Base-by-base conservation (phyloP, 2,329 filamentous ascomycete species). In the Pyricularia sp. region DNA sequence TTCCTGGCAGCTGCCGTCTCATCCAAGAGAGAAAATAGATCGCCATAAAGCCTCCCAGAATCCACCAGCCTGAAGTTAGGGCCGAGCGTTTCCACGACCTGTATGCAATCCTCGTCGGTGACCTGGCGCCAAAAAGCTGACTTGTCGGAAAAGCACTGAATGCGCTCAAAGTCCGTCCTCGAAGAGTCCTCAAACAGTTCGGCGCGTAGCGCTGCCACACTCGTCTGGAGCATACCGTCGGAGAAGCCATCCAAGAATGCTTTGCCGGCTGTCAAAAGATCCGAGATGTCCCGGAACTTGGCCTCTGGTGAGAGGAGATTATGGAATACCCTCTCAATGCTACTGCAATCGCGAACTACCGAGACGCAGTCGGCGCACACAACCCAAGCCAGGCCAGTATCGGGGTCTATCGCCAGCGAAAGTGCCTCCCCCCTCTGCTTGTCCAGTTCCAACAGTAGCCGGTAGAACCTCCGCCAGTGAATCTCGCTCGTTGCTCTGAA, bases 381-480 rank as follows among this genome's bases (percentile, higher is more conserved):
- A 61, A 96, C 82, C 91, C 92, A 97, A 1, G 91, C 84, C 78
- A 93, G 83, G 62, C 88, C 87, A 10, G 83, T 81, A 62, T 84
- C 81, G 0, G 82, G 75, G 71, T 97, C 94, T 65, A 90, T 86
- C 0, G 87, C 84, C 60, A 97, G 79, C 1, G 90, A 87, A 60
- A 97, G 77, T 0, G 90, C 88, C 71, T 97, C 93, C 22, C 89
- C 88, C 71, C 93, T 84, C 71, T 91, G 88, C 71, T 89, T 92
- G 73, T 97, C 92, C 55, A 99, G 78, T 73, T 96, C 93, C 13
- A 90, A 82, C 22, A 96, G 82, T 22, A 97, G 82, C 35, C 92
- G 87, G 78, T 92, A 96, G 75, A 96, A 96, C 63, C 90, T 85
- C 68, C 89, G 86, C 94, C 94, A 99, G 73, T 96, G 92, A 12